Base-by-base conservation (phyloP, 2,329 filamentous ascomycete species). In the Exophiala calicioides region DNA sequence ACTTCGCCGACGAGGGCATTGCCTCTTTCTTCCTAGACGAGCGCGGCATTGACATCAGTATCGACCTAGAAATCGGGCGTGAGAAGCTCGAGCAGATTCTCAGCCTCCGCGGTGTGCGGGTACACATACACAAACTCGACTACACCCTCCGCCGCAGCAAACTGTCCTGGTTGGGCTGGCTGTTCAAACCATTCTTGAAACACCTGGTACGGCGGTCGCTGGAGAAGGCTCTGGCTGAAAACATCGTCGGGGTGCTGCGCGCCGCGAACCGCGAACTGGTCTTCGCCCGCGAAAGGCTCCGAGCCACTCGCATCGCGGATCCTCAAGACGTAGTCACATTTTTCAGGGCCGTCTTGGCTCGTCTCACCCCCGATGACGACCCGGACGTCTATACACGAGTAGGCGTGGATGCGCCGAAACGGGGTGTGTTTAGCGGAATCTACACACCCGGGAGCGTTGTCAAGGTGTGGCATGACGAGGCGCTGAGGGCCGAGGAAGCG, bases 361-460 rank as follows among this genome's bases (percentile, higher is more conserved):
- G 90, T 1, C 71, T 95, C 48, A 79, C 79, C 32, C 86, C 86
- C 0, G 79, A 76, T 9, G 79, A 86, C 1, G 84, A 93, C 63
- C 84, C 88, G 1, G 87, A 95, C 64, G 58, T 94, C 1, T 85
- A 93, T 55, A 76, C 84, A 1, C 74, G 86, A 2, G 72, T 94
- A 12, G 89, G 89, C 1, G 71, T 95, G 7, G 77, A 79, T 33
- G 73, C 79, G 20, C 79, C 77, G 1, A 71, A 76, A 12, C 71
- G 74, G 55, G 80, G 80, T 21, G 75, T 91, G 0, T 97, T 97
- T 72, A 82, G 82, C 58, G 88, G 86, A 3, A 79, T 89, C 1
- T 96, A 95, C 69, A 85, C 91, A 1, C 91, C 91, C 0, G 90
- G 89, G 0, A 95, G 90, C 65, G 72, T 96, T 19, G 86, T 93